Evolutionary conservation across 177 flowering plant species (phyloP), one percentile per base, ranked within the genome.

Genomic region (Vitis hybrid): DNA sequence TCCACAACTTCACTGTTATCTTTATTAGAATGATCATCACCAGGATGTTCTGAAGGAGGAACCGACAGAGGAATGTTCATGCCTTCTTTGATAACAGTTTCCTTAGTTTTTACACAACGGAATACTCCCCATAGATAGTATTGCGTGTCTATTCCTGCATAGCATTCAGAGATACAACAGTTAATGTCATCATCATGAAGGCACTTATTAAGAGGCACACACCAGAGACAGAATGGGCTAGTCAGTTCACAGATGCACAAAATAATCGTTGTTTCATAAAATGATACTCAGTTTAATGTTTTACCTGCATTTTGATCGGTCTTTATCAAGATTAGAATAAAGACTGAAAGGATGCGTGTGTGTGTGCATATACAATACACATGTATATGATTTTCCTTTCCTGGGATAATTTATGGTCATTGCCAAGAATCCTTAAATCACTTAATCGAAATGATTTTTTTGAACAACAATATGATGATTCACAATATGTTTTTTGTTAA

Each of bases 71-170:
- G 60, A 54, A 18, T 39, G 11, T 45, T 65, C 30, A 21, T 17
- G 2, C 11, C 12, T 51, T 51, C 51, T 17, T 49, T n/a, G 54
- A 7, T 50, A 7, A 26, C n/a, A 32, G 10, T 9, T 56, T 68
- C 50, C 19, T n/a, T 14, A 14, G 39, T 30, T 60, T 70, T 74
- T 1, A 17, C 17, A 61, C 11, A 51, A 1, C 72, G 79, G 51
- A 80, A 83, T 17, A 83, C 59, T 55, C 83, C 86, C 76, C 82
- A 83, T 2, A 80, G 71, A 62, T 64, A 83, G 11, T 49, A 30
- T 45, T 32, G 19, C 23, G 32, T 30, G 21, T 61, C 64, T 51
- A 60, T 26, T 23, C 69, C 78, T 69, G 70, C 59, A 49, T 4
- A 59, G 21, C 51, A 65, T 48, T 63, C 49, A n/a, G 15, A 50